Evolutionary conservation across 495 filamentous ascomycete species (phyloP), one percentile per base, ranked within the genome.

Genomic region (Penicillium daleae): DNA sequence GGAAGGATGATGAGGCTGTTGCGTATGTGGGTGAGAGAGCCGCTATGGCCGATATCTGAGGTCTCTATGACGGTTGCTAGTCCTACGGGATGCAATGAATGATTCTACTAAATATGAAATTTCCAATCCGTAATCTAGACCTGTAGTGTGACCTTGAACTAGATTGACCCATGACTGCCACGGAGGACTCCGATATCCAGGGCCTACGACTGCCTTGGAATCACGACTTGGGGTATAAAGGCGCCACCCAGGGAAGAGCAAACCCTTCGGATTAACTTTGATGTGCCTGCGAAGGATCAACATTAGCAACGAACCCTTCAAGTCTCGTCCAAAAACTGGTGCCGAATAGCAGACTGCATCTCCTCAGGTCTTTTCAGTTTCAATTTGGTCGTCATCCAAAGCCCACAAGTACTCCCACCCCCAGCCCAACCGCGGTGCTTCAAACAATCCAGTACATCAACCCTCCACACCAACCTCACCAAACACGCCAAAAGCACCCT

Each of bases 281-380:
- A 15, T 19, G n/a, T 17, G 24, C 29, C 51, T 27, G 19, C 1
- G n/a, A 32, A 6, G 8, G 31, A 33, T 33, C 10, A 22, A 3
- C 15, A 17, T 67, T 39, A 60, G 58, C 56, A 40, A 37, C 40
- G 2, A 26, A 4, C 29, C 26, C 52, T 10, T 39, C n/a, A 49
- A 29, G 12, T 22, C 19, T n/a, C 6, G 35, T 35, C n/a, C 8
- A 8, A 32, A 12, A 3, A 57, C 48, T 1, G 10, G 46, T 31
- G 7, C 10, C 31, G 57, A 52, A 10, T 13, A 17, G n/a, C 13
- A 50, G 12, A 24, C n/a, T 24, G 15, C 7, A 22, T 78, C 75
- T 81, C 76, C 83, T 86, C 84, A 86, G 84, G 74, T 83, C 83
- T 86, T 86, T 86, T 84, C 81, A 84, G 78, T 86, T 79, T 78